Percentiles rank a stretch among this genome's conserved stretches.
phyloP scores from a whole-genome alignment of 768 basidiomycete species.

The Tulasnella sp. region DNA sequence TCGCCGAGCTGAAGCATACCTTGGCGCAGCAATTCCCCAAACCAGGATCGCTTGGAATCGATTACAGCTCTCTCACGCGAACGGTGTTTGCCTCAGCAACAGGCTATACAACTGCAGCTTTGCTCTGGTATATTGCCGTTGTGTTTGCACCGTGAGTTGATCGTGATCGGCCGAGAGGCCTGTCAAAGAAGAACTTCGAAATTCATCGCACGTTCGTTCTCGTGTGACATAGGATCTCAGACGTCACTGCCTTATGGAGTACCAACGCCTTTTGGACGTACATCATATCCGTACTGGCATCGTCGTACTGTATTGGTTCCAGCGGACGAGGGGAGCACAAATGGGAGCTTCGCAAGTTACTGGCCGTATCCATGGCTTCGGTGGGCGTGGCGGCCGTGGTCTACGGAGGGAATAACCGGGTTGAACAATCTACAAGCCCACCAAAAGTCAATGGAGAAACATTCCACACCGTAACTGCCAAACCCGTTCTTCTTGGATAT shows the following conservation, averaged over 20 bases:
- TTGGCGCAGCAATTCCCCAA: conserved; percentile 39
- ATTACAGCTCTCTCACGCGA: neutral
- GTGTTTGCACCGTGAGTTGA: conserved; percentile 59
- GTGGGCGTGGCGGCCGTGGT: conserved; percentile 71
- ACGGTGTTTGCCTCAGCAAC: conserved; percentile 22
- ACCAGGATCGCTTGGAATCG: conserved; percentile 13
- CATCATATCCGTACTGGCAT: conserved; percentile 53
- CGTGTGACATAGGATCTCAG: conserved; percentile 50
- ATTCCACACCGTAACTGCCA: neutral
- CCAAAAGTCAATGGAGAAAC: neutral
- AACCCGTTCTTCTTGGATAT: conserved; percentile 44
- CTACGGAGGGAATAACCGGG: conserved; percentile 53
- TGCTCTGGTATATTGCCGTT: conserved; percentile 72
- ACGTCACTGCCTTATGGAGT: conserved; percentile 80
- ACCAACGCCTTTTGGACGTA: conserved; percentile 90
- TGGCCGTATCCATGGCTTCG: conserved; percentile 75
- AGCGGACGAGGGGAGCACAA: conserved; percentile 30
- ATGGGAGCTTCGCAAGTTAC: conserved; percentile 56
- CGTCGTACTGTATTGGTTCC: conserved; percentile 19
- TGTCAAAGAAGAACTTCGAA: neutral
- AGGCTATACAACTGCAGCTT: conserved; percentile 53
- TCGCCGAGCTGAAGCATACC: conserved; percentile 41
- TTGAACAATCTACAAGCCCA: neutral
- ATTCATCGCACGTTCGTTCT: conserved; percentile 15
- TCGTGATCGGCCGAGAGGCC: neutral